Base-by-base conservation (phyloP, 441 rosid genomes). In the Euphorbia schlechtendalii region DNA sequence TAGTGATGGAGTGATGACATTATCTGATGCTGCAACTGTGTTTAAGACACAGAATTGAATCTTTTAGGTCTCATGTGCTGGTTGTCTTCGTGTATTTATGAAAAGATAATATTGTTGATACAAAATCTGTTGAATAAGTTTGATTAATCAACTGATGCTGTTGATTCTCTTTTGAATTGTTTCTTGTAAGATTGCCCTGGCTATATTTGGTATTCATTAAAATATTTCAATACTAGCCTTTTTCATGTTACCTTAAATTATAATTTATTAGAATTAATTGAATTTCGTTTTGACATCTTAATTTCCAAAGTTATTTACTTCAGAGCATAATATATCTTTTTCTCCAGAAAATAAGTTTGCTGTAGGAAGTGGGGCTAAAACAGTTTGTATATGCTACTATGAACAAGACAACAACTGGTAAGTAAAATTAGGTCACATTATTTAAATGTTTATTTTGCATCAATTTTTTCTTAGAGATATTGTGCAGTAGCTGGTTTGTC, bases 401-500 rank as follows among this genome's bases (percentile, higher is more conserved):
- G 96, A 94, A 85, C 96, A 83, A 78, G 99, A 90, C 64, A 94
- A 94, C 79, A 90, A 94, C 83, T 94, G 96, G 99, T 94, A 84
- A 71, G 69, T n/a, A 38, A 36, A 55, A 53, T 61, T 27, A 41
- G 41, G 11, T 59, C n/a, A 2, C 7, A 28, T 70, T 49, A 38
- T 63, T 43, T 58, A 43, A 63, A 3, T 36, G 24, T 21, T 53
- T 57, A 27, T 18, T 28, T 57, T 46, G 48, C 59, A 64, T 71
- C 54, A 22, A 22, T 59, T 61, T n/a, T 46, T 53, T 1, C 46
- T 68, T 36, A 24, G 38, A 22, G 8, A 24, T 32, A 38, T 6
- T 38, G 9, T 12, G 21, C 22, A 25, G 17, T 56, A 32, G 15
- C 38, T 6, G 51, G 56, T 11, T 9, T 43, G 5, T 13, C 8